Conservation (phyloP, 1,284 basidiomycete genomes). For the Phellopilus nigrolimitatus region DNA sequence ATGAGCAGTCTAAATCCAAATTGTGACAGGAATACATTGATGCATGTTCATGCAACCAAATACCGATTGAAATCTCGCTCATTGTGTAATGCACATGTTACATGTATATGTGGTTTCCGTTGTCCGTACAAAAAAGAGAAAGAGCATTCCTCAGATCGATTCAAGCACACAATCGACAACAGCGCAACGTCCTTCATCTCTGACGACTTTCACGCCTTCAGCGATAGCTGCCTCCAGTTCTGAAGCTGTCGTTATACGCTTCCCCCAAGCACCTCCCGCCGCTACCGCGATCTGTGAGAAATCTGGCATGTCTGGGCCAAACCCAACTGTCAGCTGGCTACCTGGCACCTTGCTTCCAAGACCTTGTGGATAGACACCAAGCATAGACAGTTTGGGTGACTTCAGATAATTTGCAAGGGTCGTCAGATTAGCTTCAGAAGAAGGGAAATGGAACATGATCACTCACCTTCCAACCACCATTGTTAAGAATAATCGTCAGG, state of each 20-base stretch:
- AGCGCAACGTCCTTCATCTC: slow-evolving; percentile 56
- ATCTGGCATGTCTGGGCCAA: slow-evolving; percentile 61
- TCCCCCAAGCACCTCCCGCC: slow-evolving; percentile 60
- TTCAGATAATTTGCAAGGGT: slow-evolving; percentile 25
- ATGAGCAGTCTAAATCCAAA: slow-evolving; percentile 4
- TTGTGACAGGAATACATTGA: not conserved
- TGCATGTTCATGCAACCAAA: no score
- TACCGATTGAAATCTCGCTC: no score
- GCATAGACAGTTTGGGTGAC: slow-evolving; percentile 60
- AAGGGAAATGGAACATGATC: slow-evolving; percentile 23
- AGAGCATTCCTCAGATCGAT: slow-evolving; percentile 28
- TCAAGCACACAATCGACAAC: slow-evolving; percentile 52
- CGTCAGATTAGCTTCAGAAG: slow-evolving; percentile 26
- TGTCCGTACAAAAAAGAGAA: not conserved
- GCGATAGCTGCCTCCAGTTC: slow-evolving; percentile 39
- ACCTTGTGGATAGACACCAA: slow-evolving; percentile 57
- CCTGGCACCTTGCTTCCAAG: slow-evolving; percentile 45
- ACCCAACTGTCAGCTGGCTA: slow-evolving; percentile 52
- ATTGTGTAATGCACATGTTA: no score
- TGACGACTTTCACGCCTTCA: slow-evolving; percentile 50
- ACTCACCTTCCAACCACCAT: slow-evolving; percentile 63
- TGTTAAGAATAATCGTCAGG: slow-evolving; percentile 65
- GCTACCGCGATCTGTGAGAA: slow-evolving; percentile 59
- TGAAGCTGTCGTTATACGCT: slow-evolving; percentile 36
- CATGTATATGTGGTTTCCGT: not conserved